Base-by-base conservation (phyloP, 257 asterid genomes). In the Oldenlandia corymbosa region DNA sequence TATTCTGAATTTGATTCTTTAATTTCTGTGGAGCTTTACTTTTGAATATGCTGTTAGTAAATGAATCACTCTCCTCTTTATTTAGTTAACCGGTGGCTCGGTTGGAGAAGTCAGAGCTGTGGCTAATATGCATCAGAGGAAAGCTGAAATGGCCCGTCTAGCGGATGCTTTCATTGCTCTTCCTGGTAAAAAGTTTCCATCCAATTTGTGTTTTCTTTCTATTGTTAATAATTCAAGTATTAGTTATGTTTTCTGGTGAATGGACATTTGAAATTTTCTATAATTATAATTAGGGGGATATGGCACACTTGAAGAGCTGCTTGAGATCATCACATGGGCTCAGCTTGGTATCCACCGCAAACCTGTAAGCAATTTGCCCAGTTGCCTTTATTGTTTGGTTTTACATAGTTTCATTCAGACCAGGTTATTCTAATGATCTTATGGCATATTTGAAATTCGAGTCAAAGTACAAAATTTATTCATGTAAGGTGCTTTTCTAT, bases 281-380 rank as follows among this genome's bases (percentile, higher is more conserved):
- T 21, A 51, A 43, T 43, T 55, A 21, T n/a, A n/a, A n/a, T 66
- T 70, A 90, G 97, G 97, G 69, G 98, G 98, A 42, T 91, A 91
- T 72, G 98, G 98, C 34, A 91, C 98, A 13, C 90, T 91, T n/a
- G 98, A 91, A 71, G 98, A 91, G 78, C 80, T 91, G 75, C 95
- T 91, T n/a, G 98, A 91, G 76, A 95, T 91, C 58, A 88, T 91
- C 61, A 91, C 96, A 37, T 91, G 98, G 98, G 98, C 98, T 74
- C 98, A 91, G 73, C 88, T 91, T 17, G 95, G 98, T 71, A 91
- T 91, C 72, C 98, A 91, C 69, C 84, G 83, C 32, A 91, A 91
- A 76, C 98, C 98, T 36, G 98, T 91, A 73, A 82, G 74, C 46
- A 31, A 39, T 20, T 49, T 50, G 17, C 41, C 23, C 23, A 39